phyloP scores from a whole-genome alignment of 495 filamentous ascomycete species.

The Podospora pseudocomata region DNA sequence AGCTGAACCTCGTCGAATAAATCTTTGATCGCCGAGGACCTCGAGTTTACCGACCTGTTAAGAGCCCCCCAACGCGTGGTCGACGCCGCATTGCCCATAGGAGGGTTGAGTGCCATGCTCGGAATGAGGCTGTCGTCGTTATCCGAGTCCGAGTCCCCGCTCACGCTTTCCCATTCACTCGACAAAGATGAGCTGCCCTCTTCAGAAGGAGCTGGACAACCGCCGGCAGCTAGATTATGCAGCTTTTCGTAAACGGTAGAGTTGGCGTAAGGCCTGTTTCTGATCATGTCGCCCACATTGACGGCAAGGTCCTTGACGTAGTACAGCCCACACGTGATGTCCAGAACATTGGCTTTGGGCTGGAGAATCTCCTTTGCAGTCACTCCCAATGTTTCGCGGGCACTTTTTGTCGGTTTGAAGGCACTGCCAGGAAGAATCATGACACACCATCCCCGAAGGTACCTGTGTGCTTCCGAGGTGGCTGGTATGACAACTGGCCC shows the following conservation, averaged over 20 bases:
- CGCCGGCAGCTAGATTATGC: conserved; percentile 4
- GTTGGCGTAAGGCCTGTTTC: neutral
- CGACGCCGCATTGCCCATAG: neutral
- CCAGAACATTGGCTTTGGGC: conserved; percentile 14
- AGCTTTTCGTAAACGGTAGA: conserved; percentile 6
- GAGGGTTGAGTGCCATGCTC: neutral
- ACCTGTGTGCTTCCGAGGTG: neutral
- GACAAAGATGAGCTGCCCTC: neutral
- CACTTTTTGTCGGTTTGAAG: conserved; percentile 35
- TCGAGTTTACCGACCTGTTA: neutral
- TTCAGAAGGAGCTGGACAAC: neutral
- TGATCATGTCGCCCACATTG: conserved; percentile 8
- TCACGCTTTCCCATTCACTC: conserved; percentile 3
- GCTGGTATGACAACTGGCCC: neutral
- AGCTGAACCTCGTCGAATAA: conserved; percentile 18
- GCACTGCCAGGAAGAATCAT: conserved; percentile 41
- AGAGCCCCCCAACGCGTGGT: conserved; percentile 12
- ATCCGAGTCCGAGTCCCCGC: neutral
- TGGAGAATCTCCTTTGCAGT: conserved; percentile 20
- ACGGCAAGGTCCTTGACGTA: conserved; percentile 26
- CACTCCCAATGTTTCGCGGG: conserved; percentile 36
- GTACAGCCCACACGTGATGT: conserved; percentile 29
- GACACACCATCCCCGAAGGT: conserved; percentile 44
- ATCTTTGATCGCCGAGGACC: conserved; percentile 11
- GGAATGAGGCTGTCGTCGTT: neutral